Percentiles rank a stretch among this genome's conserved stretches.
Evolutionary conservation across 2,329 filamentous ascomycete species (phyloP).

Genomic region (Stagonosporopsis tanaceti): DNA sequence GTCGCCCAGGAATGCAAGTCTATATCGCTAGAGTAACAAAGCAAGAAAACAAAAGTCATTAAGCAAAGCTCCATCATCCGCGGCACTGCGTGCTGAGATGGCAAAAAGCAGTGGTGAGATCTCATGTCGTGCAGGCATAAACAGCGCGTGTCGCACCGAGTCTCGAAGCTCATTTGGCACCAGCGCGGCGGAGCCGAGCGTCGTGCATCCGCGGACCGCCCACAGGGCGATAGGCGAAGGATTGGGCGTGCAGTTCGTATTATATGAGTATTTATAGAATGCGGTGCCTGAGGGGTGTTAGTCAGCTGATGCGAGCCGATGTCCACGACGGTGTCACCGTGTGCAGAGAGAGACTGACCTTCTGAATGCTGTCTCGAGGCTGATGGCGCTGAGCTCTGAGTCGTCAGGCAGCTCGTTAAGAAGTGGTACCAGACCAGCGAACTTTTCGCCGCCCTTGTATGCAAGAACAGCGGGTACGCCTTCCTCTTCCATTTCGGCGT

Average conservation of each 20-base stretch:
- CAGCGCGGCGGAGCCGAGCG: slow-evolving; percentile 10
- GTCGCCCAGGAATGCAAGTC: slow-evolving; percentile 15
- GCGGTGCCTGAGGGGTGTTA: slow-evolving; percentile 31
- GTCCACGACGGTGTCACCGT: slow-evolving; percentile 12
- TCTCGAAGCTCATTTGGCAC: slow-evolving; percentile 8
- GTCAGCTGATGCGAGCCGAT: slow-evolving; percentile 34
- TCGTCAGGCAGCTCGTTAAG: slow-evolving; percentile 81
- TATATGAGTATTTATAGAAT: slow-evolving; percentile 32
- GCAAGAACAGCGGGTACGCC: slow-evolving; percentile 87
- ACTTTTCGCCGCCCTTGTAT: slow-evolving; percentile 88
- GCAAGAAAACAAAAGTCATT: slow-evolving; percentile 10
- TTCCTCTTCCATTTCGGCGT: slow-evolving; percentile 92
- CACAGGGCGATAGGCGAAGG: slow-evolving; percentile 1
- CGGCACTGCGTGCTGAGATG: neutral
- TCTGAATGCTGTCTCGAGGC: slow-evolving; percentile 65
- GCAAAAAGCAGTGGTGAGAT: neutral
- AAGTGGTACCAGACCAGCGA: slow-evolving; percentile 87
- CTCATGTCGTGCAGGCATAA: slow-evolving; percentile 9
- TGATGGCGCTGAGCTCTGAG: slow-evolving; percentile 59
- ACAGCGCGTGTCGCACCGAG: slow-evolving; percentile 1
- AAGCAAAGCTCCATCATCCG: neutral
- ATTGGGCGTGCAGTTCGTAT: slow-evolving; percentile 2
- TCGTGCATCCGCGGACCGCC: slow-evolving; percentile 6
- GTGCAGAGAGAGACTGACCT: slow-evolving; percentile 41
- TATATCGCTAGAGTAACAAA: slow-evolving; percentile 16